Evolutionary conservation across 202 grass and related monocot species (phyloP), one percentile per base, ranked within the genome.

Genomic region (Thinopyrum obtusiflorum): DNA sequence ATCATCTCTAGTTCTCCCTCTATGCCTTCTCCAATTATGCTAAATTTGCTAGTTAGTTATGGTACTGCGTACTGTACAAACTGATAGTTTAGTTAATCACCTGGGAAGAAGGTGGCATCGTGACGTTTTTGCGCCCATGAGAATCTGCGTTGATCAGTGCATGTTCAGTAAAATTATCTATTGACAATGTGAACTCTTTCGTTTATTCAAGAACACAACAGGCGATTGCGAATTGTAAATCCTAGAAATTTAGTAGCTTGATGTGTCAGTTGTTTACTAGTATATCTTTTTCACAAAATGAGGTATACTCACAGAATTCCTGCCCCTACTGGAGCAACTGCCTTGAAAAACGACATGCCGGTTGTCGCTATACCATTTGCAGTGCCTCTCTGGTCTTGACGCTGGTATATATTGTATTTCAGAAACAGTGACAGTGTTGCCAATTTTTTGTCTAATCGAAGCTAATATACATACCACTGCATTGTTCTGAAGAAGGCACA

Each of bases 301-400:
- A 59, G 26, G 9, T 55, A 35, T 17, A 86, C 88, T 90, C 71
- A 90, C 88, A 90, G 2, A 53, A 73, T 61, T 26, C 96, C 96
- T 51, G 82, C 93, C 29, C 81, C 89, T 65, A 94, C 80, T 69
- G 93, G 96, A 81, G 86, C 96, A 76, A 87, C 35, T 61, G 95
- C 86, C 85, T 98, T 98, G 88, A 93, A 95, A 77, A 95, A 62
- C n/a, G 95, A 98, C 91, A 95, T 90, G 23, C 51, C 88, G 26
- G 89, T 95, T 86, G 94, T 93, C 20, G 93, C 73, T 89, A 98
- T 82, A 27, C 95, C 91, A 86, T 98, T 98, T 69, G 95, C 95
- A 4, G 93, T 89, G 87, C 91, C 93, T 89, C 95, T 93, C 77
- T 98, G 93, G 24, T 93, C 84, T 89, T 93, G 95, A 68, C 61